Conservation (phyloP, 2,329 filamentous ascomycete species). For the Passalora sequoiae region DNA sequence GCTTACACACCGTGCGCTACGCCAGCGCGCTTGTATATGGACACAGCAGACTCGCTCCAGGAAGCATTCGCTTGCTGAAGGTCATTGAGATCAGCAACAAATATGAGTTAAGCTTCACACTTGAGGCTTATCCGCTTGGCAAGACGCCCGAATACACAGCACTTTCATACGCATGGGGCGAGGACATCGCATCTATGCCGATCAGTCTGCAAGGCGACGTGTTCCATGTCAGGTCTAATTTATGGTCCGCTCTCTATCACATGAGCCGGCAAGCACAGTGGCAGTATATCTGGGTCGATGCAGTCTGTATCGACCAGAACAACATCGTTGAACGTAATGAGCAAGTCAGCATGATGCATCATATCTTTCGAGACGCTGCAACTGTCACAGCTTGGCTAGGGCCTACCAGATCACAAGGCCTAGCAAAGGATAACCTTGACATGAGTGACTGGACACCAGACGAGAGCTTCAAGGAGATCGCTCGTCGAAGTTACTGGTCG, state of each 20-base stretch:
- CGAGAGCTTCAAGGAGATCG: background rate
- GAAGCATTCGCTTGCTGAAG: background rate
- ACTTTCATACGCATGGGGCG: slow-evolving; percentile 1
- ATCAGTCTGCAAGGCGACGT: background rate
- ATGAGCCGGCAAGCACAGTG: background rate
- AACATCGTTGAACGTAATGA: slow-evolving; percentile 6
- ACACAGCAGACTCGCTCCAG: no score
- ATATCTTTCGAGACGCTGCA: slow-evolving; percentile 5
- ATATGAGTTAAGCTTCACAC: background rate
- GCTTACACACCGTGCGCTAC: no score
- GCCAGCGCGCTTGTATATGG: no score
- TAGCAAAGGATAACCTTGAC: background rate
- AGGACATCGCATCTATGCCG: background rate
- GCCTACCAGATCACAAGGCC: background rate
- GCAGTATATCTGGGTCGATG: slow-evolving; percentile 9
- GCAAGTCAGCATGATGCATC: slow-evolving; percentile 11
- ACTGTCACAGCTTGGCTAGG: slow-evolving; percentile 5
- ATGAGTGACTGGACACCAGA: background rate
- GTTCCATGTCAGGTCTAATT: background rate
- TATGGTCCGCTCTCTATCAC: slow-evolving; percentile 1
- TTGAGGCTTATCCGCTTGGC: background rate
- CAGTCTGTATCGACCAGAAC: slow-evolving; percentile 8
- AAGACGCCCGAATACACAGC: background rate
- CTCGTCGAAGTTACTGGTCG: slow-evolving; percentile 1
- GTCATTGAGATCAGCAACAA: background rate